Conservation (phyloP, 768 basidiomycete genomes). For the Amanita rubescens region DNA sequence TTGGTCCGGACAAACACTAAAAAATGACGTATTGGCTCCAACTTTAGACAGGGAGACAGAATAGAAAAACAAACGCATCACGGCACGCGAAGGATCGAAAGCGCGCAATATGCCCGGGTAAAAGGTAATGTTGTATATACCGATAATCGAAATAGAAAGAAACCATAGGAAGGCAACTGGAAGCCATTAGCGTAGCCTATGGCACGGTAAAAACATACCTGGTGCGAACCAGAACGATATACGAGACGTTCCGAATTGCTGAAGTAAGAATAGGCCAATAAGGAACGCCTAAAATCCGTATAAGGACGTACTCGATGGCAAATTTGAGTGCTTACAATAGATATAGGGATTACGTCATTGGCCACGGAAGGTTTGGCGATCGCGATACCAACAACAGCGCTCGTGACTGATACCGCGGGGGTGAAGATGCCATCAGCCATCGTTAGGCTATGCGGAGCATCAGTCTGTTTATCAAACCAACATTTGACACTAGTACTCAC, state of each 20-base stretch:
- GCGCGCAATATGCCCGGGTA: conserved; percentile 57
- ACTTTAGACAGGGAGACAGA: background rate
- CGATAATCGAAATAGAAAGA: conserved; percentile 39
- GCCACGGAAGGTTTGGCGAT: conserved; percentile 46
- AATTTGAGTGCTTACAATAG: conserved; percentile 34
- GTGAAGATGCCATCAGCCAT: conserved; percentile 66
- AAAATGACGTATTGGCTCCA: background rate
- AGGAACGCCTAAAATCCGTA: conserved; percentile 38
- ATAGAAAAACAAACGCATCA: conserved; percentile 39
- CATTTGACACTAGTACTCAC: conserved; percentile 16
- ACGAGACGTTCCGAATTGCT: conserved; percentile 52
- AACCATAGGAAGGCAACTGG: conserved; percentile 50
- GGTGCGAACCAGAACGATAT: conserved; percentile 50
- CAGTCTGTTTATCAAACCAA: background rate
- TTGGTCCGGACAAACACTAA: conserved; percentile 61
- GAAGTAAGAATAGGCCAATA: conserved; percentile 49
- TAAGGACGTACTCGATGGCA: background rate
- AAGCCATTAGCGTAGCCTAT: conserved; percentile 16
- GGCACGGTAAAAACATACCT: conserved; percentile 21
- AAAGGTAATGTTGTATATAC: conserved; percentile 47
- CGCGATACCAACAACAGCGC: conserved; percentile 59
- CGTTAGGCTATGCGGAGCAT: conserved; percentile 34
- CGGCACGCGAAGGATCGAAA: conserved; percentile 58
- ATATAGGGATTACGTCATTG: conserved; percentile 46
- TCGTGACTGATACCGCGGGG: conserved; percentile 62